phyloP scores from a whole-genome alignment of 2,329 filamentous ascomycete species.

The Emydomyces testavorans region DNA sequence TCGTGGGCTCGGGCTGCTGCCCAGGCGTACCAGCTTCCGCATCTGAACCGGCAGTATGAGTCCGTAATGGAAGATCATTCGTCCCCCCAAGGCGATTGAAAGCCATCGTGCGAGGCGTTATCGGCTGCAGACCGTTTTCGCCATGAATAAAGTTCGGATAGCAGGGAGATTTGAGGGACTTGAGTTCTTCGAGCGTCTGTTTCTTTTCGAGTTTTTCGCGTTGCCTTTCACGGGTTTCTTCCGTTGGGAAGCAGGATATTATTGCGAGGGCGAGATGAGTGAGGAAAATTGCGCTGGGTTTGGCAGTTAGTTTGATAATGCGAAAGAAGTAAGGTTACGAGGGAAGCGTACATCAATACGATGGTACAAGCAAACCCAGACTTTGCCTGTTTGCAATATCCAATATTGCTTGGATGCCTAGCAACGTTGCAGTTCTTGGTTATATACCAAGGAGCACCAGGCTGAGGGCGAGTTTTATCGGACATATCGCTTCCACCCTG shows the following conservation, averaged over 20 bases:
- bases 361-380: slow-evolving; percentile 46
- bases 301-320: neutral
- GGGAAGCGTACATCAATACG: slow-evolving; percentile 42
- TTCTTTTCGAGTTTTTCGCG: slow-evolving; percentile 24
- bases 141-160: slow-evolving; percentile 20
- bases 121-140: slow-evolving; percentile 26
- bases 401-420: slow-evolving; percentile 34
- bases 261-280: slow-evolving; percentile 39
- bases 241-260: slow-evolving; percentile 38
- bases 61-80: slow-evolving; percentile 33
- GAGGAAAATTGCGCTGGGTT: slow-evolving; percentile 39
- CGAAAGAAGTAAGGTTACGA: neutral
- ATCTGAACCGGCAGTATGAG: slow-evolving; percentile 17
- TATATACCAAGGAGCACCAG: slow-evolving; percentile 52
- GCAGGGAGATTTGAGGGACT: slow-evolving; percentile 30
- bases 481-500: slow-evolving; percentile 49
- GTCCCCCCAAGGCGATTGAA: slow-evolving; percentile 33
- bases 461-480: slow-evolving; percentile 43
- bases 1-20: slow-evolving; percentile 16
- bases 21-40: slow-evolving; percentile 14
- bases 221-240: slow-evolving; percentile 26
- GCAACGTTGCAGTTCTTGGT: slow-evolving; percentile 49
- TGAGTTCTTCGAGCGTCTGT: slow-evolving; percentile 25
- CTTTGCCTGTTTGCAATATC: slow-evolving; percentile 52
- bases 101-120: slow-evolving; percentile 34